Percentiles rank a stretch among this genome's conserved stretches.
Evolutionary conservation across 441 rosid genomes (phyloP).

Genomic region (Breynia disticha): DNA sequence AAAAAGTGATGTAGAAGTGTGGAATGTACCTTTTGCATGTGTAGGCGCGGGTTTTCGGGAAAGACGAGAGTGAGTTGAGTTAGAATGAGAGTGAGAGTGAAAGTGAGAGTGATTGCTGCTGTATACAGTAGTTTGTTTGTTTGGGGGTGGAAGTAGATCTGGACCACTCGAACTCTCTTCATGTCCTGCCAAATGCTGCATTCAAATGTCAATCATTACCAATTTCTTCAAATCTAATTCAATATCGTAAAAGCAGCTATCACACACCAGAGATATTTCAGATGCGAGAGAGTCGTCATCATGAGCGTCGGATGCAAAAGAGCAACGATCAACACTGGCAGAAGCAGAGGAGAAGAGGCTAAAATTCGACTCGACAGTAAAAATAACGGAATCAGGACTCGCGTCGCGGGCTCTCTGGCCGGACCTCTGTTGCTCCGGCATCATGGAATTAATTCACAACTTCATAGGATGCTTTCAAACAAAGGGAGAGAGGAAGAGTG

Average conservation of each 20-base stretch:
- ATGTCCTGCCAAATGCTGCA: slow-evolving; percentile 58
- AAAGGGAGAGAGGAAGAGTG: neutral
- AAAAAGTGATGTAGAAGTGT: too few relatives aligned
- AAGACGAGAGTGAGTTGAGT: slow-evolving; percentile 41
- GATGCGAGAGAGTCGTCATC: slow-evolving; percentile 59
- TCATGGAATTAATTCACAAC: slow-evolving; percentile 12
- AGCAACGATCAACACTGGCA: slow-evolving; percentile 85
- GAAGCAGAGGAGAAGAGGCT: slow-evolving; percentile 87
- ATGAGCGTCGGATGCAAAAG: slow-evolving; percentile 69
- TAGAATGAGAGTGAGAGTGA: slow-evolving; percentile 24
- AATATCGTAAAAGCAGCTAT: too few relatives aligned
- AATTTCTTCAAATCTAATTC: neutral
- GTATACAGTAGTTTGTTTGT: slow-evolving; percentile 34
- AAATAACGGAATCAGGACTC: slow-evolving; percentile 77
- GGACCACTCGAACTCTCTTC: slow-evolving; percentile 49
- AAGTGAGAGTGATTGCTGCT: slow-evolving; percentile 12
- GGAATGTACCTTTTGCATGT: slow-evolving; percentile 1
- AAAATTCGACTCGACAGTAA: slow-evolving; percentile 69
- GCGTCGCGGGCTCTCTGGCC: slow-evolving; percentile 43
- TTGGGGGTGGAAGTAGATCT: slow-evolving; percentile 59
- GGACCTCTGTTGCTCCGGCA: slow-evolving; percentile 43
- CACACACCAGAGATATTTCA: slow-evolving; percentile 68
- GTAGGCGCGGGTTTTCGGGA: slow-evolving; percentile 59
- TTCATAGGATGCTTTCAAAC: neutral
- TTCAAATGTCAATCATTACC: neutral